A percentile compares a stretch with the other conserved stretches of the same genome.
Evolutionary conservation across 345 rosid genomes (phyloP).

Genomic region (Geranium rotundifolium): DNA sequence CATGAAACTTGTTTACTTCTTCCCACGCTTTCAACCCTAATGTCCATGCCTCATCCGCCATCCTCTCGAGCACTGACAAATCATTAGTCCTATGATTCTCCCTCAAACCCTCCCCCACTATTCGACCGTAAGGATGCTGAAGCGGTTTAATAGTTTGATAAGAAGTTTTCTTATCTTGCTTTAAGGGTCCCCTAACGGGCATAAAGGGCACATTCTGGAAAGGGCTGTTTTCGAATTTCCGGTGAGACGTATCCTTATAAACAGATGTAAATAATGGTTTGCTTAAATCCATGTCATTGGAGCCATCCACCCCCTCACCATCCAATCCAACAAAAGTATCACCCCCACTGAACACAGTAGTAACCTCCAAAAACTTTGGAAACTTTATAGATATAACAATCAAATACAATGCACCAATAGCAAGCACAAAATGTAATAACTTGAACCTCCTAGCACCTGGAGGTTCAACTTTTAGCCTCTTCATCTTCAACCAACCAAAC

Average conservation of each 20-base stretch:
- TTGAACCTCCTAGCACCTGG: slow-evolving; percentile 54
- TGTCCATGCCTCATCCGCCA: slow-evolving; percentile 94
- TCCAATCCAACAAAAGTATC: slow-evolving; percentile 41
- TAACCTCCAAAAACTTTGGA: slow-evolving; percentile 68
- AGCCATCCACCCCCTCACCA: slow-evolving; percentile 27
- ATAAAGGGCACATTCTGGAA: slow-evolving; percentile 36
- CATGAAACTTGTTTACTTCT: slow-evolving; percentile 49
- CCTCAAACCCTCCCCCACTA: slow-evolving; percentile 64
- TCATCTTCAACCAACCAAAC: slow-evolving; percentile 30
- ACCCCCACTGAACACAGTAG: slow-evolving; percentile 59
- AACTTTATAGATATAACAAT: slow-evolving; percentile 73
- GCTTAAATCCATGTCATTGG: slow-evolving; percentile 42
- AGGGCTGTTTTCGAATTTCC: slow-evolving; percentile 56
- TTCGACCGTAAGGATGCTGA: slow-evolving; percentile 55
- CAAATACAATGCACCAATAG: slow-evolving; percentile 53
- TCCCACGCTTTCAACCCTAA: slow-evolving; percentile 90
- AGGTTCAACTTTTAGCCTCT: slow-evolving; percentile 61
- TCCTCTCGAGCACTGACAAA: slow-evolving; percentile 54
- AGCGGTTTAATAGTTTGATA: slow-evolving; percentile 31
- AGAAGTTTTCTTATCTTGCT: slow-evolving; percentile 8
- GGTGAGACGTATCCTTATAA: slow-evolving; percentile 51
- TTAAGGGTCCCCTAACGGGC: slow-evolving; percentile 33
- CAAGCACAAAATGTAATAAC: slow-evolving; percentile 65
- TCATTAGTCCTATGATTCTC: slow-evolving; percentile 54
- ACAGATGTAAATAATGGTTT: slow-evolving; percentile 41